Evolutionary conservation across 2,329 filamentous ascomycete species (phyloP).

Genomic region (Nigrograna mackinnonii): DNA sequence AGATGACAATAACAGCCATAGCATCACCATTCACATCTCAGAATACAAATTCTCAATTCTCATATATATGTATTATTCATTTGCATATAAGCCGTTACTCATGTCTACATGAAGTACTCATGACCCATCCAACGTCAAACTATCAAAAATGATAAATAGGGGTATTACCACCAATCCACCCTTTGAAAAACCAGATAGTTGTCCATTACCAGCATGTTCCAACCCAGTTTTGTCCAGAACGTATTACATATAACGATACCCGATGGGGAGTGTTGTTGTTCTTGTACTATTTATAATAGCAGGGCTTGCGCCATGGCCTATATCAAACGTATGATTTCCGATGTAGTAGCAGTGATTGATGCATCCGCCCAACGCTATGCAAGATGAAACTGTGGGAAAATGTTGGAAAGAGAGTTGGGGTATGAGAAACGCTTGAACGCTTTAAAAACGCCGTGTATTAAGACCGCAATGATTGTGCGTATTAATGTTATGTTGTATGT

Average conservation of each 20-base stretch:
- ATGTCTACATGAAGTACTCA: no score
- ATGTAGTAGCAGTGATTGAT: constrained; percentile 17
- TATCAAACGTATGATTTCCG: no score
- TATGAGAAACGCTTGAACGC: constrained; percentile 42
- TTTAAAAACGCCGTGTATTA: constrained; percentile 23
- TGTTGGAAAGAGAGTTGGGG: constrained; percentile 18
- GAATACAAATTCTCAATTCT: no score
- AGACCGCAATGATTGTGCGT: background rate
- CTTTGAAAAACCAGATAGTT: no score
- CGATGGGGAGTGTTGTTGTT: no score
- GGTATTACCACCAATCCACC: no score
- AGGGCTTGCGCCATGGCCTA: constrained; percentile 25
- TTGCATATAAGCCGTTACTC: no score
- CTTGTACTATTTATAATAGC: constrained; percentile 10
- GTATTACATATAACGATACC: constrained; percentile 22
- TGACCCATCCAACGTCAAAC: no score
- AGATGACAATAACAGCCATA: no score
- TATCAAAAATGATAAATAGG: no score
- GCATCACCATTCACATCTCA: no score
- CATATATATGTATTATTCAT: no score
- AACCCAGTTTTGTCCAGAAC: constrained; percentile 15
- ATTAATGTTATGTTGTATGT: constrained; percentile 7
- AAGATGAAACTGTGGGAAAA: constrained; percentile 13
- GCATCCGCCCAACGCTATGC: constrained; percentile 31
- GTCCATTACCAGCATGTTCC: constrained; percentile 39